phyloP scores from a whole-genome alignment of 306 rosid species.

The Trifolium pratense region DNA sequence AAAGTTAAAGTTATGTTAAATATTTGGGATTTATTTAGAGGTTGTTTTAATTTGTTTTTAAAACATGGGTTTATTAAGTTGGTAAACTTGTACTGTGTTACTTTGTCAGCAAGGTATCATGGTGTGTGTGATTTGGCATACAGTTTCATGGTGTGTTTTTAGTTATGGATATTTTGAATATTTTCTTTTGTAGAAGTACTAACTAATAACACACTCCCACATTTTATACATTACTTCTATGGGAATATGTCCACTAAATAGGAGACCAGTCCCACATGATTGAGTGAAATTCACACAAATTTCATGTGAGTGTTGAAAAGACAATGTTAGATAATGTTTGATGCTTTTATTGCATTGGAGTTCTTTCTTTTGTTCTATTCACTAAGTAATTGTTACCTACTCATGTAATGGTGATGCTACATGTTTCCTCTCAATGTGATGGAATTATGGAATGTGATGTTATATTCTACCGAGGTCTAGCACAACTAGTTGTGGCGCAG shows the following conservation, averaged over 20 bases:
- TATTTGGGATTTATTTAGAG: neutral
- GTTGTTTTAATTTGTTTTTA: conserved; percentile 5
- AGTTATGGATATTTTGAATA: conserved; percentile 17
- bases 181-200: neutral
- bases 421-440: neutral
- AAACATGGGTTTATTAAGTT: neutral
- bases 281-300: neutral
- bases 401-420: neutral
- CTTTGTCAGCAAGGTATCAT: neutral
- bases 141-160: conserved; percentile 22
- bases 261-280: neutral
- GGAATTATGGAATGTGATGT: neutral
- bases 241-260: neutral
- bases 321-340: neutral
- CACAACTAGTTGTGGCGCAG: no score
- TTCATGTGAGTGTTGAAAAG: neutral
- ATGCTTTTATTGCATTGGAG: neutral
- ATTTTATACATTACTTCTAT: no score
- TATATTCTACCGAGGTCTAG: no score
- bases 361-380: neutral
- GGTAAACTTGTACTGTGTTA: conserved; percentile 9
- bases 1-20: neutral
- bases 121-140: neutral
- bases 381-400: no score
- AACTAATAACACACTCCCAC: neutral